Percentiles rank a stretch among this genome's conserved stretches.
Conservation (phyloP, 345 rosid genomes). For the Sisymbrium irio region DNA sequence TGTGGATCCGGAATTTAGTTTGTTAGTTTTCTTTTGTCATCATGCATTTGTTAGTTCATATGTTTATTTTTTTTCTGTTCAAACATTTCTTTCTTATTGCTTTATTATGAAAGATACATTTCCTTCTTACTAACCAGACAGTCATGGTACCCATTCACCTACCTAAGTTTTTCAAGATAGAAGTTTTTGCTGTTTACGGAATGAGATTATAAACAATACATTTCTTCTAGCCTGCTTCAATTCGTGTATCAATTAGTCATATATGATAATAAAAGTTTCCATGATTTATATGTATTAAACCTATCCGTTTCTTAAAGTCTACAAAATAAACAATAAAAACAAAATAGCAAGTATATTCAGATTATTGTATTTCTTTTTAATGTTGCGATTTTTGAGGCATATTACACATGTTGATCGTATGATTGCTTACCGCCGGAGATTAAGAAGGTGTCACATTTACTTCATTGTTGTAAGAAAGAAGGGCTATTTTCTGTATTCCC, state of each 20-base stretch:
- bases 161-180: not conserved
- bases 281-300: not conserved
- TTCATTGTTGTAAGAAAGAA: not conserved
- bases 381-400: not conserved
- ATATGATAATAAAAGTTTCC: not conserved
- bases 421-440: constrained; percentile 17
- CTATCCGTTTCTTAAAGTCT: not conserved
- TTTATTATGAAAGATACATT: not conserved
- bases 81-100: constrained; percentile 1
- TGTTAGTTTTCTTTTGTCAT: not conserved
- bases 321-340: not conserved
- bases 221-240: not conserved
- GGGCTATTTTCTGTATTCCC: not conserved
- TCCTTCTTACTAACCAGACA: constrained; percentile 1
- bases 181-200: not conserved
- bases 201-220: not conserved
- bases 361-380: not conserved
- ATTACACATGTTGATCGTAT: constrained; percentile 22
- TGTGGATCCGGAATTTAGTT: not conserved
- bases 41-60: not conserved
- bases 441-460: constrained; percentile 22
- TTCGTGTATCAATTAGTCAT: not conserved
- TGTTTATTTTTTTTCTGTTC: not conserved
- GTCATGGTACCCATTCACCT: not conserved
- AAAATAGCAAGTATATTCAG: not conserved